Base-by-base conservation (phyloP, 768 basidiomycete species). In the Exsudoporus frostii region DNA sequence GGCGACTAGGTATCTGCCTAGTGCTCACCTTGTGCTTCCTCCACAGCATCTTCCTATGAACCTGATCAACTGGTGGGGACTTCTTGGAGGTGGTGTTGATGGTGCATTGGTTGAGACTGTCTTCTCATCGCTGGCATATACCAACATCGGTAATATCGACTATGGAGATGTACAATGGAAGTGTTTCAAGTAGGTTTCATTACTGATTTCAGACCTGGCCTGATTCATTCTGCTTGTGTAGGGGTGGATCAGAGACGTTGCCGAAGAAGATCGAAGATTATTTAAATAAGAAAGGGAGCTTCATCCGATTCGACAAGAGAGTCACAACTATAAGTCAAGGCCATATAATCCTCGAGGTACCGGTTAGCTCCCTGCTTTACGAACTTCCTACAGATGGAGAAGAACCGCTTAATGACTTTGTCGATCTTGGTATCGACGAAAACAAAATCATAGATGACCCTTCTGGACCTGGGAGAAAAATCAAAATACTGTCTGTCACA, bases 41-140 rank as follows among this genome's bases (percentile, higher is more conserved):
- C 49, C 51, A 1, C 30, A 40, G 11, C 50, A 62, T 37, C 60
- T 62, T 37, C 36, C 53, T 17, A 50, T 3, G 37, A 51, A 63
- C 29, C 61, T 71, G 3, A 53, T 75, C 33, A 66, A 72, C 52
- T 76, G 56, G 46, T 58, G 57, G 9, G n/a, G 7, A 17, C 20
- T 50, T 13, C 25, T 56, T 17, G 46, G 19, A 45, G n/a, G 8
- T 30, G 15, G 11, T 3, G 1, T 11, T n/a, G 41, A 56, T 6
- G 2, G 1, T 14, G 25, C 44, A 7, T 42, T 57, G n/a, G 11
- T 19, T 41, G 39, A 41, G 15, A 1, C 13, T 2, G 29, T 51
- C 34, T 27, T 57, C 24, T 10, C 1, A 2, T 30, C 14, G 3
- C 0, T 51, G 34, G 7, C 6, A 4, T 13, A 14, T 30, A 8